Conservation (phyloP, 148 eudicot genomes). For the Fallopia convolvulus region DNA sequence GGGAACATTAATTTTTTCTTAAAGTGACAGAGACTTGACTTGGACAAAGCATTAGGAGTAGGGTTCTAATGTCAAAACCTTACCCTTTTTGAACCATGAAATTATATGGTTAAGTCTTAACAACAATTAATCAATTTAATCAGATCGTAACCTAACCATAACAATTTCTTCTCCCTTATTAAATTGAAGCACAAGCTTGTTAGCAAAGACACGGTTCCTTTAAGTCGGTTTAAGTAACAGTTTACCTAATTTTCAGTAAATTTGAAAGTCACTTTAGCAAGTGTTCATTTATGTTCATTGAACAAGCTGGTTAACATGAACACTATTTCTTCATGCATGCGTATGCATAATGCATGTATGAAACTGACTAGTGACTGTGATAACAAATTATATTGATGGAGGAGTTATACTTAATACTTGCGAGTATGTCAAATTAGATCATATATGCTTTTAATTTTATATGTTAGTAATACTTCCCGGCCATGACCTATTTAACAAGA, state of each 20-base stretch:
- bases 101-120: background rate
- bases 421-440: too few relatives aligned
- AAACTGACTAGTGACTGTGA: background rate
- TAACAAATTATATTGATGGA: too few relatives aligned
- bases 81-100: background rate
- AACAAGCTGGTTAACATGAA: background rate
- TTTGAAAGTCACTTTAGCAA: background rate
- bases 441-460: too few relatives aligned
- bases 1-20: background rate
- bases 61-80: slow-evolving; percentile 4
- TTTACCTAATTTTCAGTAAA: slow-evolving; percentile 1
- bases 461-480: too few relatives aligned
- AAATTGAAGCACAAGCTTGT: background rate
- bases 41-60: background rate
- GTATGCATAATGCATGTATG: background rate
- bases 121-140: background rate
- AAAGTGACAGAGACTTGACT: background rate
- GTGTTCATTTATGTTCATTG: background rate
- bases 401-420: too few relatives aligned
- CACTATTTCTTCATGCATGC: background rate
- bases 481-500: too few relatives aligned
- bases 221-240: background rate
- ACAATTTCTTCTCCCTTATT: background rate
- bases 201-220: background rate
- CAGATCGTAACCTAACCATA: background rate